Evolutionary conservation across 176 grass and related monocot species (phyloP).

Genomic region (Melocanna baccifera): DNA sequence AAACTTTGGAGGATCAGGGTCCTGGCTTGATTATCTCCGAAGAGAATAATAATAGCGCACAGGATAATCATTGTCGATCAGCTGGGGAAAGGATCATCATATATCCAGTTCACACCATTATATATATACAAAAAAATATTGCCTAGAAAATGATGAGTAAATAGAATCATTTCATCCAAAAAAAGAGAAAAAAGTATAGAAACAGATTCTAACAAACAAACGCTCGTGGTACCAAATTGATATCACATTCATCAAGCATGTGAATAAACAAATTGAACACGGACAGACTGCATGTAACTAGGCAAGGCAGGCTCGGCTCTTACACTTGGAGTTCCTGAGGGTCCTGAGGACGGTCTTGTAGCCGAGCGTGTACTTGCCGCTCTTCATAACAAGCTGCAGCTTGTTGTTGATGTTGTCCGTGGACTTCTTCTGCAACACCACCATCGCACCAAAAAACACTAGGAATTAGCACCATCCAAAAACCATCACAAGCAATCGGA

Average conservation of each 20-base stretch:
- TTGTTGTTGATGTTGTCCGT: conserved; percentile 96
- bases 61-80: conserved; percentile 49
- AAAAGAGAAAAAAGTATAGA: not conserved
- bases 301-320: not conserved
- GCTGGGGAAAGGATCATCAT: conserved; percentile 57
- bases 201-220: not conserved
- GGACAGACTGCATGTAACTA: not conserved
- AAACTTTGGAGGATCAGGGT: conserved; percentile 12
- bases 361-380: conserved; percentile 93
- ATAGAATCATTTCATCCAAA: not conserved
- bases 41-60: conserved; percentile 6
- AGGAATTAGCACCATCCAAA: not conserved
- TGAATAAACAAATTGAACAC: not conserved
- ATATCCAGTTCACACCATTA: not conserved
- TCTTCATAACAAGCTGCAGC: conserved; percentile 97
- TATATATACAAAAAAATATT: not conserved
- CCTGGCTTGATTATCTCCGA: conserved; percentile 30
- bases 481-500: not conserved
- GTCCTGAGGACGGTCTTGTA: conserved; percentile 95
- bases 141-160: not conserved
- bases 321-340: conserved; percentile 88
- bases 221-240: not conserved
- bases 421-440: conserved; percentile 72
- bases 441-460: not conserved
- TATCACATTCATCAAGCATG: not conserved